Evolutionary conservation across 768 basidiomycete genomes (phyloP).

Genomic region (Boletus rubescentipes): DNA sequence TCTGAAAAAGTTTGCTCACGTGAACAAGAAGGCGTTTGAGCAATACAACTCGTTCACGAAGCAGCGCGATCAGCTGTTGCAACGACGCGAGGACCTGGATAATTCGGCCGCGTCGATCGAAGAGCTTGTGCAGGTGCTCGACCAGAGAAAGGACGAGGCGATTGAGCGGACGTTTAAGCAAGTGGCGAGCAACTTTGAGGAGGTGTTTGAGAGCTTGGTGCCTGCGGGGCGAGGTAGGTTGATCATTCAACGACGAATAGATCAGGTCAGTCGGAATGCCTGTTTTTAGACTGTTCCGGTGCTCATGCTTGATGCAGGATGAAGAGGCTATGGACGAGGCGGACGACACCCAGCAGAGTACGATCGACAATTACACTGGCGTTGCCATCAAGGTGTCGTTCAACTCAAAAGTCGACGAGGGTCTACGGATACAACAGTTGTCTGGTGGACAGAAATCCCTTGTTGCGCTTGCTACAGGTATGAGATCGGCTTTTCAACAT

Average conservation of each 20-base stretch:
- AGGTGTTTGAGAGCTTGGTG: constrained; percentile 95
- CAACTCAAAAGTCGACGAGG: constrained; percentile 98
- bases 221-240: constrained; percentile 89
- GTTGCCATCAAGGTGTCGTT: constrained; percentile 98
- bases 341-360: constrained; percentile 69
- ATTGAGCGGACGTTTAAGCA: constrained; percentile 99
- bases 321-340: constrained; percentile 67
- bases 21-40: constrained; percentile 99
- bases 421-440: constrained; percentile 91
- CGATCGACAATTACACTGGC: constrained; percentile 93
- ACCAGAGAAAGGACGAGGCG: constrained; percentile 97
- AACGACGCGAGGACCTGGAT: constrained; percentile 89
- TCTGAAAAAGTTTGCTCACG: constrained; percentile 94
- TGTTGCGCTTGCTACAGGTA: constrained; percentile 92
- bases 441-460: constrained; percentile 98
- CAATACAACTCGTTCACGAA: constrained; percentile 98
- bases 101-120: constrained; percentile 87
- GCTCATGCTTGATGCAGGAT: constrained; percentile 44
- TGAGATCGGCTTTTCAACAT: constrained; percentile 6
- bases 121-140: constrained; percentile 89
- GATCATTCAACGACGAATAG: constrained; percentile 90
- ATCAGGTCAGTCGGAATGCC: constrained; percentile 51
- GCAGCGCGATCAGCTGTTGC: constrained; percentile 87
- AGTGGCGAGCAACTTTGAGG: constrained; percentile 94
- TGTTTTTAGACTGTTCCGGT: not conserved